phyloP scores from a whole-genome alignment of 192 early-diverging fungal genomes.

The Physocladia obscura region DNA sequence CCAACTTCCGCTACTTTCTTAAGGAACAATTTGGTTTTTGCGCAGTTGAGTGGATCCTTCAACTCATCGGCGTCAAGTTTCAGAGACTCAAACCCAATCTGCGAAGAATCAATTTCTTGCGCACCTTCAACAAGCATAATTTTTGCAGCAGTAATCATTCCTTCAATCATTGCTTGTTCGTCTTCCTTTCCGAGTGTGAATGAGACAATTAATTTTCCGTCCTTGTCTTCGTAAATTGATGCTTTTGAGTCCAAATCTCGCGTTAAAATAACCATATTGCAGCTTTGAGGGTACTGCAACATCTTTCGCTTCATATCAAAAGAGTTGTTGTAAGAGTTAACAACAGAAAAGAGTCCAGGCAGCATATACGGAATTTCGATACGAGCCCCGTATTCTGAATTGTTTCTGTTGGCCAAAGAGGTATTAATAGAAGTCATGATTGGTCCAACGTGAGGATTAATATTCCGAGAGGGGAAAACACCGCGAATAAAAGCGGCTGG shows the following conservation, averaged over 20 bases:
- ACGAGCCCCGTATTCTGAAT: constrained; percentile 65
- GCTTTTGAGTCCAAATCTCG: constrained; percentile 63
- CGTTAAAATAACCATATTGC: constrained; percentile 52
- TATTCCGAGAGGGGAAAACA: constrained; percentile 58
- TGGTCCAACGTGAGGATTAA: constrained; percentile 34
- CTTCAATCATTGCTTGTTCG: constrained; percentile 40
- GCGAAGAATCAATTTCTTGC: constrained; percentile 49
- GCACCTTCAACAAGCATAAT: constrained; percentile 69
- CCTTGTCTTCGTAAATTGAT: constrained; percentile 41
- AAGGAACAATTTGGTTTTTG: not conserved
- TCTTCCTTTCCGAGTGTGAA: constrained; percentile 60
- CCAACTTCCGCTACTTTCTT: constrained; percentile 1
- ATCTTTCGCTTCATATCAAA: constrained; percentile 19
- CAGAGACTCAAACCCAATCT: constrained; percentile 34
- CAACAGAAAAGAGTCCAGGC: not conserved
- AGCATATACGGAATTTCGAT: constrained; percentile 44
- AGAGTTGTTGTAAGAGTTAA: not conserved
- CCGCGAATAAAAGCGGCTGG: constrained; percentile 64
- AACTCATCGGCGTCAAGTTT: constrained; percentile 2
- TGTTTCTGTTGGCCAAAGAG: constrained; percentile 59
- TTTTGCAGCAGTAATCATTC: constrained; percentile 41
- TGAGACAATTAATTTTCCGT: constrained; percentile 44
- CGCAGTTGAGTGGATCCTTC: not conserved
- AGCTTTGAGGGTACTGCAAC: constrained; percentile 44
- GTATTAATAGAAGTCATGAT: constrained; percentile 69